Evolutionary conservation across 345 rosid genomes (phyloP).

Genomic region (Geranium brycei): DNA sequence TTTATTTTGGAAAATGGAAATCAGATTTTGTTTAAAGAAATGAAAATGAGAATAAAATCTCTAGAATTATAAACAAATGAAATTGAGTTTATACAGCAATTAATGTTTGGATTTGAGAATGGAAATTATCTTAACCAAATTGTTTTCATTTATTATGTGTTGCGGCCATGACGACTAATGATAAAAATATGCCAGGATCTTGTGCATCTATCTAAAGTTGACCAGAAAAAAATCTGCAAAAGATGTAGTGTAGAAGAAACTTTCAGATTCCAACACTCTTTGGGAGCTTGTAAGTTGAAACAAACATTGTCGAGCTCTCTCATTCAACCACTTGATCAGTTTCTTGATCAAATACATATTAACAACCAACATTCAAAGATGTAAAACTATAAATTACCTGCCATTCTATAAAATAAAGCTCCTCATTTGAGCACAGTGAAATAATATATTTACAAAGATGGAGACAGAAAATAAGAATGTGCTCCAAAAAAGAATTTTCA

Average conservation of each 20-base stretch:
- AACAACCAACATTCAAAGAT: constrained; percentile 12
- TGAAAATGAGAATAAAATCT: too few relatives aligned
- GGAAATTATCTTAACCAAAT: too few relatives aligned
- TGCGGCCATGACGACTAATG: too few relatives aligned
- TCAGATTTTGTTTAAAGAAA: too few relatives aligned
- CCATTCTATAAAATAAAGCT: constrained; percentile 16
- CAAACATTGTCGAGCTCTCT: background rate
- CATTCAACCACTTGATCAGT: constrained; percentile 12
- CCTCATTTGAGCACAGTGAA: constrained; percentile 16
- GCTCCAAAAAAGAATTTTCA: constrained; percentile 35
- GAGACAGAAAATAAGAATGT: constrained; percentile 10
- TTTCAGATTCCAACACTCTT: background rate
- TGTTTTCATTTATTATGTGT: too few relatives aligned
- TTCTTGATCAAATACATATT: background rate
- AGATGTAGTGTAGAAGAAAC: background rate
- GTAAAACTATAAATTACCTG: constrained; percentile 27
- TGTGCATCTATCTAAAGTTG: too few relatives aligned
- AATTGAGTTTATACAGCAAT: too few relatives aligned
- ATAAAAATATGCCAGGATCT: too few relatives aligned
- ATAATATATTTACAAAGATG: constrained; percentile 31
- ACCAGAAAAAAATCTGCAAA: too few relatives aligned
- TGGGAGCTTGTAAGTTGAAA: background rate
- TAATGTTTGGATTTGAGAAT: too few relatives aligned
- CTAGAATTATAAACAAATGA: too few relatives aligned
- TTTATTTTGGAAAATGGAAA: too few relatives aligned